A percentile compares a stretch with the other conserved stretches of the same genome.
phyloP scores from a whole-genome alignment of 148 eudicot genomes.

The Vaccinium darrowii region DNA sequence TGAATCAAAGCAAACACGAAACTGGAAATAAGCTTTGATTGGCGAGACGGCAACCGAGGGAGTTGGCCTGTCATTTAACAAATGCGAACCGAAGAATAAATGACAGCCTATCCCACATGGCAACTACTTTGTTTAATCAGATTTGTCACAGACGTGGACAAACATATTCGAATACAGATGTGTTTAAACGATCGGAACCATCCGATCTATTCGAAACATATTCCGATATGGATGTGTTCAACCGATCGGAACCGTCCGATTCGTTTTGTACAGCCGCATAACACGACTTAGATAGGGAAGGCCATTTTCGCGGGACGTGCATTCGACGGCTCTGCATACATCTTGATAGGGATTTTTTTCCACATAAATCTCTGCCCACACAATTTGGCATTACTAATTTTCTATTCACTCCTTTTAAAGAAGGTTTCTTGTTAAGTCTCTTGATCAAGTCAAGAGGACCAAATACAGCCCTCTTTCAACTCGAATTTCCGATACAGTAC shows the following conservation, averaged over 20 bases:
- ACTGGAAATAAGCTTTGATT: background rate
- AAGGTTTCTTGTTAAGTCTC: background rate
- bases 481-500: background rate
- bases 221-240: no score
- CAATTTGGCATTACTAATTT: background rate
- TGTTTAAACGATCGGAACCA: no score
- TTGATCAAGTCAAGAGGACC: background rate
- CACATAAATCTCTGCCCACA: background rate
- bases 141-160: background rate
- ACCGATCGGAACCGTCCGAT: no score
- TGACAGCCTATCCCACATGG: background rate
- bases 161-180: no score
- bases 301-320: background rate
- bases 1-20: no score
- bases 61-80: constrained; percentile 1
- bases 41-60: background rate
- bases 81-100: background rate
- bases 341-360: background rate
- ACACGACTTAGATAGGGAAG: background rate
- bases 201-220: no score
- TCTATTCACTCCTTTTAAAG: background rate
- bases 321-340: background rate
- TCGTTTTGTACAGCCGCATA: no score
- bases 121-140: background rate
- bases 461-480: background rate